These are phyloP conservation scores for Zychaea mexicana DNA, from an alignment of 371 early-diverging fungal genomes.

Conservation along the genomic window DNA sequence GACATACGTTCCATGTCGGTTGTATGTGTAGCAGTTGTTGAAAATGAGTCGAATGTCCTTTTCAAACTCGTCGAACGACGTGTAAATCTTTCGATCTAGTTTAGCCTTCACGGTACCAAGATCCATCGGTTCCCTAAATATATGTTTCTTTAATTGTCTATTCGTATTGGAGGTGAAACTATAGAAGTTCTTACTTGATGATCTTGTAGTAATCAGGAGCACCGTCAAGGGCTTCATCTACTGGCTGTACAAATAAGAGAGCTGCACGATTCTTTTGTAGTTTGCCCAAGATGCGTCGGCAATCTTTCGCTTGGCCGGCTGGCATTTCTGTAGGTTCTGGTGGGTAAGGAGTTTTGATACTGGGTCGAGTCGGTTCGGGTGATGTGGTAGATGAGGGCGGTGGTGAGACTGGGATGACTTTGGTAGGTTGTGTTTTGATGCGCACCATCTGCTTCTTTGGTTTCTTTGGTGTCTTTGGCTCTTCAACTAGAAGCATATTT, in stretches of 20 bases:
- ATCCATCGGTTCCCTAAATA: slow-evolving; percentile 98
- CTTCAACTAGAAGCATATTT: neutral
- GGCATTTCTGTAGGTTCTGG: slow-evolving; percentile 13
- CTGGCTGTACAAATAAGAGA: slow-evolving; percentile 65
- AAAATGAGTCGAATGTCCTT: slow-evolving; percentile 64
- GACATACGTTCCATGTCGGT: slow-evolving; percentile 49
- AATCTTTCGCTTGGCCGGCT: slow-evolving; percentile 38
- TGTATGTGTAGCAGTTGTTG: slow-evolving; percentile 59
- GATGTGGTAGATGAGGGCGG: slow-evolving; percentile 11
- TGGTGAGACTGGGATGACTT: slow-evolving; percentile 11
- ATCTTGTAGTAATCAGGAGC: slow-evolving; percentile 45
- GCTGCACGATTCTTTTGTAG: slow-evolving; percentile 58
- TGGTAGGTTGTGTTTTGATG: slow-evolving; percentile 5
- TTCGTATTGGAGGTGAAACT: neutral
- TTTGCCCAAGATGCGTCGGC: slow-evolving; percentile 47
- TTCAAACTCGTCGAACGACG: slow-evolving; percentile 59
- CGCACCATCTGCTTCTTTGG: slow-evolving; percentile 10
- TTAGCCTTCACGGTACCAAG: slow-evolving; percentile 78
- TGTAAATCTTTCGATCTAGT: slow-evolving; percentile 64
- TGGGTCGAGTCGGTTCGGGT: slow-evolving; percentile 9
- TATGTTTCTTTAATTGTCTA: too few relatives aligned
- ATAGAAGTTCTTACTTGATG: slow-evolving; percentile 28
- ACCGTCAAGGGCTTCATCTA: slow-evolving; percentile 61
- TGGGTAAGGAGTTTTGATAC: neutral
- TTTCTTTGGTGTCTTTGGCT: neutral